phyloP scores from a whole-genome alignment of 768 basidiomycete genomes.

The Rhodotorula toruloides region DNA sequence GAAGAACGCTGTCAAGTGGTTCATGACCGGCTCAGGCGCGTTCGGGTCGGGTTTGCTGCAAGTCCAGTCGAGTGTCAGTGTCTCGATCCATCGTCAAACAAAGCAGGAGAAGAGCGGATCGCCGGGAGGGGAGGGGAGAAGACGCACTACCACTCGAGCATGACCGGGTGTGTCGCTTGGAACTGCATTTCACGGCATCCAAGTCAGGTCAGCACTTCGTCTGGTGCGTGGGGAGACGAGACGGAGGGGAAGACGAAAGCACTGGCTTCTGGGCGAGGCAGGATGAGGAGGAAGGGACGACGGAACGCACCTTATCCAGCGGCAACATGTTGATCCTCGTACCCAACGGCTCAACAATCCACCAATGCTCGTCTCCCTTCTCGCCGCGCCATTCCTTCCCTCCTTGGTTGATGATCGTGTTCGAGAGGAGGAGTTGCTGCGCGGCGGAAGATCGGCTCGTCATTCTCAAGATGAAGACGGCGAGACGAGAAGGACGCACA shows the following conservation, averaged over 20 bases:
- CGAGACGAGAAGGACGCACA: not conserved
- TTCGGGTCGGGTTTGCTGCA: not conserved
- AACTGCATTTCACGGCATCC: not conserved
- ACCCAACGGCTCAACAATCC: not conserved
- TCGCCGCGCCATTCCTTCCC: not conserved
- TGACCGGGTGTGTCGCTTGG: not conserved
- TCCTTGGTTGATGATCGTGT: not conserved
- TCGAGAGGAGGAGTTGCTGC: not conserved
- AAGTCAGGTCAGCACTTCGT: not conserved
- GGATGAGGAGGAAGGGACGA: not conserved
- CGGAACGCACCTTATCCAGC: not conserved
- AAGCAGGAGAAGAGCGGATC: not conserved
- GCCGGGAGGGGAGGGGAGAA: not conserved
- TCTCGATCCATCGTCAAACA: not conserved
- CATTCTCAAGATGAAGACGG: not conserved
- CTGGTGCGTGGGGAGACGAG: not conserved
- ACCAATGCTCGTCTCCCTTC: slow-evolving; percentile 5
- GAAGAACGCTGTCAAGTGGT: not conserved
- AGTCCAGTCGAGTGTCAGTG: not conserved
- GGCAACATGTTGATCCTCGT: not conserved
- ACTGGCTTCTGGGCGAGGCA: not conserved
- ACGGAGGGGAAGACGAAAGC: not conserved
- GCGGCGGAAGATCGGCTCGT: not conserved
- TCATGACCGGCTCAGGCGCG: not conserved
- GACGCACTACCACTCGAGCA: slow-evolving; percentile 10